Base-by-base conservation (phyloP, 257 asterid genomes). In the Henckelia pumila region DNA sequence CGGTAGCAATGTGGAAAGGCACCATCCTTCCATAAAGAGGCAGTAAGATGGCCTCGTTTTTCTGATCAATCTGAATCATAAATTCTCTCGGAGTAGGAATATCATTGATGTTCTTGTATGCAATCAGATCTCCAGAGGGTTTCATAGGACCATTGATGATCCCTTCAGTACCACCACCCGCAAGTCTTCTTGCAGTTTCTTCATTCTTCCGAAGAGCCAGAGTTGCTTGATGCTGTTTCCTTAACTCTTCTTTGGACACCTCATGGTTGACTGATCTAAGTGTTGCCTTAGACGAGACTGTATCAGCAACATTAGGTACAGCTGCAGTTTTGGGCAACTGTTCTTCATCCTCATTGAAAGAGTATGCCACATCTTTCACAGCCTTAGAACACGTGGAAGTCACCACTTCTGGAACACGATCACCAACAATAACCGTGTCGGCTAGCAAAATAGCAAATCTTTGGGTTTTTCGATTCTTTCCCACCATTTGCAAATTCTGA, bases 151-250 rank as follows among this genome's bases (percentile, higher is more conserved):
- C 2, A 17, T 82, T 76, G 33, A 80, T 82, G 61, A 79, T 71
- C 63, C 79, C 83, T 70, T 33, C 85, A n/a, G 82, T 59, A 8
- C 74, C 95, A 0, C 29, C 85, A 10, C 89, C 90, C 26, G 88
- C 88, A 75, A 89, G 90, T 13, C 96, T 85, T 5, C 88, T 74
- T 49, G 86, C 84, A 74, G 86, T 89, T 78, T 89, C 95, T 69
- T 83, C 95, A 63, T 80, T 89, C 78, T 85, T 89, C 80, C 77
- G 92, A 50, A 83, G 88, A 4, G 95, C 96, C 63, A 89, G 95
- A 69, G 79, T 87, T 6, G 95, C 92, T 76, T 89, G 96, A 72
- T 89, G 95, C 75, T 84, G 95, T 83, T 74, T 89, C 25, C 96
- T 71, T n/a, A 81, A 80, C 64, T 85, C 88, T 73, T 89, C 96